Evolutionary conservation across 805 yeast genomes (phyloP).

Genomic region (Nakazawaea pomicola): DNA sequence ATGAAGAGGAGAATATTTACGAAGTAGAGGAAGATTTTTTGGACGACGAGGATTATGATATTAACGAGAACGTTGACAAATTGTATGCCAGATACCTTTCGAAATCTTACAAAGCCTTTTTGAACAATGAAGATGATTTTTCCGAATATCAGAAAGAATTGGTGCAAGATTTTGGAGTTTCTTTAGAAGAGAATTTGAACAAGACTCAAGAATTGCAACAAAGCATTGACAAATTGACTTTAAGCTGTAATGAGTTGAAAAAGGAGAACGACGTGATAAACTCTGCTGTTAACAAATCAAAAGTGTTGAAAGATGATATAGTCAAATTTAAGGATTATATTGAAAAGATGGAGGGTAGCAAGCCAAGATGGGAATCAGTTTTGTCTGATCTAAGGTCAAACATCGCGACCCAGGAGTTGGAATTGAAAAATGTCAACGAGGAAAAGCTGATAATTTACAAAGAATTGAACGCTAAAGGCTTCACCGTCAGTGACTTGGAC

Average conservation of each 20-base stretch:
- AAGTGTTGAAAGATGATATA: conserved; percentile 66
- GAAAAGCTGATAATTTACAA: conserved; percentile 36
- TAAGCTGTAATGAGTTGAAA: conserved; percentile 35
- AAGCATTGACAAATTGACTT: conserved; percentile 35
- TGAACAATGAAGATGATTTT: conserved; percentile 58
- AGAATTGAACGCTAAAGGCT: conserved; percentile 48
- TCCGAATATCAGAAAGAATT: conserved; percentile 49
- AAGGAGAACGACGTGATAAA: conserved; percentile 42
- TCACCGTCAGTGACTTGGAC: conserved; percentile 61
- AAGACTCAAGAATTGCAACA: conserved; percentile 38
- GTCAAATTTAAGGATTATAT: conserved; percentile 68
- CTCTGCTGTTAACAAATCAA: conserved; percentile 49
- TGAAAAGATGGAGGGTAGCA: conserved; percentile 59
- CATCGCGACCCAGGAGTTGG: conserved; percentile 37
- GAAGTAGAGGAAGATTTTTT: not conserved
- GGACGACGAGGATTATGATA: conserved; percentile 16
- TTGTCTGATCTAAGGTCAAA: conserved; percentile 55
- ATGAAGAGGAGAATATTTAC: conserved; percentile 24
- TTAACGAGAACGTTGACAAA: conserved; percentile 15
- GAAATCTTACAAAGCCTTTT: conserved; percentile 62
- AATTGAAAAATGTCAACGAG: conserved; percentile 31
- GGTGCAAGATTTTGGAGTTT: conserved; percentile 47
- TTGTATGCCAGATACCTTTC: conserved; percentile 57
- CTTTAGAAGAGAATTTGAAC: conserved; percentile 41
- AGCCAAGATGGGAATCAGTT: conserved; percentile 56